Evolutionary conservation across 2,329 filamentous ascomycete genomes (phyloP), one percentile per base, ranked within the genome.

Genomic region (Pezicula carpinea): DNA sequence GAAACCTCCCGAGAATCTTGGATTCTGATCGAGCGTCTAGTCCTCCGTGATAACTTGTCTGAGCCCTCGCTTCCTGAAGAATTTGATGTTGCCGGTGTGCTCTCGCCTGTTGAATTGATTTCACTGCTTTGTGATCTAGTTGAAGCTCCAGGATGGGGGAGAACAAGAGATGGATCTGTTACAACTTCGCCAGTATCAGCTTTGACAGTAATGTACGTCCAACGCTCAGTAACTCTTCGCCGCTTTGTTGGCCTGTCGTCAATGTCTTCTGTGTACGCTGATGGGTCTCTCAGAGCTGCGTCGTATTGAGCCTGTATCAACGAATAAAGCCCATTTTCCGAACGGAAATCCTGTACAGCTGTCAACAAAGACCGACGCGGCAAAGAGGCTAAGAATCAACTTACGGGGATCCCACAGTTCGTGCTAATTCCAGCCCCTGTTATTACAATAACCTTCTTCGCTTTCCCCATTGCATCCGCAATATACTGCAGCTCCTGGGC

Each of bases 361-460:
- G 53, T 57, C 43, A 49, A 11, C 31, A 45, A 47, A 29, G 29
- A 41, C 43, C n/a, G 14, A 6, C 33, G 22, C 22, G 7, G 5
- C 29, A 15, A 19, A 15, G n/a, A 4, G 19, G 2, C 15, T n/a
- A 8, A 19, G 13, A 29, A 21, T 35, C 11, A 7, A 63, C 76
- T 59, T 70, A 87, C 84, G 43, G 84, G 84, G 60, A 88, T 88
- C 46, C 85, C 85, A 52, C 82, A 87, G 62, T 87, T 88, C 43
- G 85, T 88, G 61, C 82, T 86, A 60, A 88, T 88, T 44, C 84
- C 84, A 41, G 84, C 84, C 42, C 85, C 84, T 0, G 85, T 88
- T 26, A 88, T 72, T 17, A 88, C 79, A 7, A 88, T 74, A n/a
- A 87, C 74, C 62, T 85, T 87, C 52, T 76, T 78, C 10, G 84